Evolutionary conservation across 306 rosid species (phyloP).

Genomic region (Medicago arabica): DNA sequence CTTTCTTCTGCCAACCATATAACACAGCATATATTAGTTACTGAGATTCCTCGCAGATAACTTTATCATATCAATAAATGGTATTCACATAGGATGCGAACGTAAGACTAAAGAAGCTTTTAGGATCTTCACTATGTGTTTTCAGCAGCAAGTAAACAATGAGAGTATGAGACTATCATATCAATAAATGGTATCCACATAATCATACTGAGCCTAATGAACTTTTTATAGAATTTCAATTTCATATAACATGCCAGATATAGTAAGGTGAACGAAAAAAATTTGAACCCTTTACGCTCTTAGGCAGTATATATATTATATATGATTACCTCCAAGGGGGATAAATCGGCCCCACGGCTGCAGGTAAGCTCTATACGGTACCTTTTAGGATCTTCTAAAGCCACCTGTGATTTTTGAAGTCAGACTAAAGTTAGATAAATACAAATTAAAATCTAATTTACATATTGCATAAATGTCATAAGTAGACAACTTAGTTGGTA

Average conservation of each 20-base stretch:
- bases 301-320: conserved; percentile 19
- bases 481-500: background rate
- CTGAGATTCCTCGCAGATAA: background rate
- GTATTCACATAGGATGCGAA: conserved; percentile 4
- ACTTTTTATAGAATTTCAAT: background rate
- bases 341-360: conserved; percentile 97
- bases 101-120: conserved; percentile 26
- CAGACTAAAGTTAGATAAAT: conserved; percentile 37
- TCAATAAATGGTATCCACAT: background rate
- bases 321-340: conserved; percentile 83
- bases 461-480: conserved; percentile 4
- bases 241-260: conserved; percentile 4
- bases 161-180: background rate
- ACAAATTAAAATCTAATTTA: conserved; percentile 16
- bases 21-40: conserved; percentile 24
- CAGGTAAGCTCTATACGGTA: conserved; percentile 87
- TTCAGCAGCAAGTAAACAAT: background rate
- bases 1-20: conserved; percentile 65
- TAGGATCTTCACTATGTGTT: background rate
- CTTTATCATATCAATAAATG: conserved; percentile 6
- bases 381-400: conserved; percentile 84
- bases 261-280: conserved; percentile 5
- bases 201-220: conserved; percentile 14
- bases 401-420: conserved; percentile 69
- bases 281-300: conserved; percentile 11